Percentiles rank a stretch among this genome's conserved stretches.
phyloP scores from a whole-genome alignment of 2,329 filamentous ascomycete species.

The Talaromyces sp. region DNA sequence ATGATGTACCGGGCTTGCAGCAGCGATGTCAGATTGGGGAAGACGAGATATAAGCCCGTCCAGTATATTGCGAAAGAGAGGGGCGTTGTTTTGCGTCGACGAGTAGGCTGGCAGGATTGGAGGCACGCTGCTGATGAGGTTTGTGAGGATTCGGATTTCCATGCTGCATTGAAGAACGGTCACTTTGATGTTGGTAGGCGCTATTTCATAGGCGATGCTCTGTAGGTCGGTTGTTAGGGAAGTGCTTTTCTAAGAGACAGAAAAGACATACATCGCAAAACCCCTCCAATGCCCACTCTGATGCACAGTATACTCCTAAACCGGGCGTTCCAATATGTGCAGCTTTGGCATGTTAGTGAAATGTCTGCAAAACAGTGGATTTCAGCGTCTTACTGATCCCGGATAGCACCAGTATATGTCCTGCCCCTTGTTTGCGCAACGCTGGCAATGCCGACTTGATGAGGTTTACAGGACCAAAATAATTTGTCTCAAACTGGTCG shows the following conservation, averaged over 20 bases:
- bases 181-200: conserved; percentile 93
- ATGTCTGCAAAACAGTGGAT: not conserved
- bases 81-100: conserved; percentile 66
- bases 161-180: conserved; percentile 95
- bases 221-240: conserved; percentile 17
- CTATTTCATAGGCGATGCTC: conserved; percentile 88
- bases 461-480: conserved; percentile 93
- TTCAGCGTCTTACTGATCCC: conserved; percentile 58
- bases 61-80: conserved; percentile 77
- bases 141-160: conserved; percentile 82
- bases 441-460: conserved; percentile 82
- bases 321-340: conserved; percentile 91
- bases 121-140: conserved; percentile 78
- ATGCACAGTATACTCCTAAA: conserved; percentile 83
- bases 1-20: conserved; percentile 3
- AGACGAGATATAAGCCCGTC: conserved; percentile 72
- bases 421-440: conserved; percentile 73
- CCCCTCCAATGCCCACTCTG: conserved; percentile 91
- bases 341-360: conserved; percentile 33
- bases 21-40: conserved; percentile 43
- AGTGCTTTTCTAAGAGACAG: not conserved
- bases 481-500: conserved; percentile 90
- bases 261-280: conserved; percentile 68
- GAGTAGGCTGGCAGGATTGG: conserved; percentile 65
- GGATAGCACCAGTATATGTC: conserved; percentile 85